Evolutionary conservation across 768 basidiomycete genomes (phyloP), one percentile per base, ranked within the genome.

Genomic region (Cystobasidium onofrii): DNA sequence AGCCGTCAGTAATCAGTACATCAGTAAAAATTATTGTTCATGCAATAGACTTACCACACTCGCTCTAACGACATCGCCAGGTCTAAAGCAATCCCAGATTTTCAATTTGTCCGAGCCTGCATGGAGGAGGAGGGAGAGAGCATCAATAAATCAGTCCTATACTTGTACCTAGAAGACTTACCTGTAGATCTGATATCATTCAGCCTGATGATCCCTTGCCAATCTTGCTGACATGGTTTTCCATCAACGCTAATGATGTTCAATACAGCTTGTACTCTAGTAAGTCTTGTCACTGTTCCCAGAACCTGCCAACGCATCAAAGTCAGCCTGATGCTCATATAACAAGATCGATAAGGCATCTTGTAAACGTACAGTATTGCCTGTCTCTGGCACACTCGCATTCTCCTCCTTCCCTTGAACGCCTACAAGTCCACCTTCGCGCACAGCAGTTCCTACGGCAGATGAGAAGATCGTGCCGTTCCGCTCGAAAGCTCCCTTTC

Each of bases 191-290:
- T 83, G 25, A 96, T 88, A 81, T 96, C 93, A 81, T 94, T 91
- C 4, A 85, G 84, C 39, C 93, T 87, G 76, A 96, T 90, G 25
- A 95, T 88, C 3, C 92, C 92, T 0, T 86, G 87, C 77, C 93
- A 95, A 77, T 95, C 92, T 80, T 94, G 92, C 33, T 43, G 90
- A 88, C 60, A 93, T 83, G 91, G 90, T 17, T 89, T 84, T 18
- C 89, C 91, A 78, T 96, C 92, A 46, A 94, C 91, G 7, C 92
- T 89, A 27, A 88, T 86, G 76, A 96, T 92, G 1, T 90, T 88
- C 23, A 96, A 81, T 66, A 87, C 84, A 0, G 92, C 93, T 80
- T 94, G 91, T 74, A 87, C 81, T 0, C 92, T 91, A 0, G 90
- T 90, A 60, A 95, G 83, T 15, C 92, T 88, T 4, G 88, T 89